These are phyloP conservation scores for Lachancea meyersii DNA, from an alignment of 805 yeast genomes.

Conservation along the genomic window DNA sequence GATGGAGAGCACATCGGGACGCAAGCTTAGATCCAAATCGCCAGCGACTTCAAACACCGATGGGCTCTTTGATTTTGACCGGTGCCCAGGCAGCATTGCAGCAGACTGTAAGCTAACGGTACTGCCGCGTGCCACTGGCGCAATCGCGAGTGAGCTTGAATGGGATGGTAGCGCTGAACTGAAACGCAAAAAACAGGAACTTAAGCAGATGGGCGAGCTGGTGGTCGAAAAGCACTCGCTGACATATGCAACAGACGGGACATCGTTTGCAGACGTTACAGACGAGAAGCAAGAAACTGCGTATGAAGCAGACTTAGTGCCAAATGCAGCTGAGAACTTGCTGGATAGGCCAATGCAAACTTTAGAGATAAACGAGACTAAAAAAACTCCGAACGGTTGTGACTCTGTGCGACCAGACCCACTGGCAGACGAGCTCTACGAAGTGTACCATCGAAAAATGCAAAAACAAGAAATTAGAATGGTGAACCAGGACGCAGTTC, in stretches of 20 bases:
- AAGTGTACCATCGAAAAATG: constrained; percentile 50
- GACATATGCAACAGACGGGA: neutral
- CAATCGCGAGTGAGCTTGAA: no score
- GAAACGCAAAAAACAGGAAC: constrained; percentile 5
- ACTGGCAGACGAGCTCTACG: constrained; percentile 40
- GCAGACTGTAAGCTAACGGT: constrained; percentile 15
- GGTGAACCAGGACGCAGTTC: constrained; percentile 43
- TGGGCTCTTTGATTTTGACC: constrained; percentile 36
- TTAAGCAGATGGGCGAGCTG: constrained; percentile 20
- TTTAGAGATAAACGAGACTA: no score
- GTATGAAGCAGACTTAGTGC: no score
- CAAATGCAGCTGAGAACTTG: no score
- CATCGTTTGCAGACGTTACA: no score
- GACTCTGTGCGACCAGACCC: constrained; percentile 33
- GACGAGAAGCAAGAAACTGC: no score
- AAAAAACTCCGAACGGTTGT: neutral
- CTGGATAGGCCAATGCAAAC: no score
- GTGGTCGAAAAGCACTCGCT: constrained; percentile 9
- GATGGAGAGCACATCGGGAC: constrained; percentile 5
- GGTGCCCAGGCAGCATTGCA: constrained; percentile 21
- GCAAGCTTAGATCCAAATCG: constrained; percentile 12
- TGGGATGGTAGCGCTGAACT: neutral
- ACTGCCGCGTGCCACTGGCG: neutral
- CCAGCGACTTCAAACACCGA: constrained; percentile 10
- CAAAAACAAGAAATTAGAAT: constrained; percentile 59